Conservation (phyloP, 176 grass and related monocot genomes). For the Rhynchospora tenuis region DNA sequence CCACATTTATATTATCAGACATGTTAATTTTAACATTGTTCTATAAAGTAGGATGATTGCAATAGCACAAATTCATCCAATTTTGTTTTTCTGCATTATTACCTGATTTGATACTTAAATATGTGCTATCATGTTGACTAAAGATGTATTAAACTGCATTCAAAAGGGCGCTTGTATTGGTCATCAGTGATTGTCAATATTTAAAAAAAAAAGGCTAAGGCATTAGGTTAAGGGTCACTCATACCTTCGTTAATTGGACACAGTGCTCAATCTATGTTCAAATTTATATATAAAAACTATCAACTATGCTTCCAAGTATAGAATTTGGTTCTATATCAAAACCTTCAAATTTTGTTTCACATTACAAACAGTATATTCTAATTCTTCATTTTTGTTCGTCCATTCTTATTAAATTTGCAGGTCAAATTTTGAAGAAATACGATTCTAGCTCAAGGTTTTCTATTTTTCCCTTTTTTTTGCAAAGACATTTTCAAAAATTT, state of each 20-base stretch:
- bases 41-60: neutral
- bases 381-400: neutral
- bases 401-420: neutral
- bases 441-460: neutral
- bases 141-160: neutral
- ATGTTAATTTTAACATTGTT: neutral
- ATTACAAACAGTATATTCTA: neutral
- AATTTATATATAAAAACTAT: neutral
- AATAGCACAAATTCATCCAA: neutral
- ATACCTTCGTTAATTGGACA: neutral
- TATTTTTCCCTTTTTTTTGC: neutral
- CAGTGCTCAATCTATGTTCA: neutral
- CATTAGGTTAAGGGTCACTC: neutral
- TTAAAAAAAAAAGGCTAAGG: neutral
- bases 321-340: neutral
- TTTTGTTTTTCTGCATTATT: neutral
- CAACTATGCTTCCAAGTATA: neutral
- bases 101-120: neutral
- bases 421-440: conserved; percentile 5
- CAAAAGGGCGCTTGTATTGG: neutral
- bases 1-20: neutral
- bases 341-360: neutral
- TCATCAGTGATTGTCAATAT: neutral
- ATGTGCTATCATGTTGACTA: neutral
- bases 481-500: neutral